Evolutionary conservation across 106 monocot species (phyloP).

Genomic region (Agapanthus africanus): DNA sequence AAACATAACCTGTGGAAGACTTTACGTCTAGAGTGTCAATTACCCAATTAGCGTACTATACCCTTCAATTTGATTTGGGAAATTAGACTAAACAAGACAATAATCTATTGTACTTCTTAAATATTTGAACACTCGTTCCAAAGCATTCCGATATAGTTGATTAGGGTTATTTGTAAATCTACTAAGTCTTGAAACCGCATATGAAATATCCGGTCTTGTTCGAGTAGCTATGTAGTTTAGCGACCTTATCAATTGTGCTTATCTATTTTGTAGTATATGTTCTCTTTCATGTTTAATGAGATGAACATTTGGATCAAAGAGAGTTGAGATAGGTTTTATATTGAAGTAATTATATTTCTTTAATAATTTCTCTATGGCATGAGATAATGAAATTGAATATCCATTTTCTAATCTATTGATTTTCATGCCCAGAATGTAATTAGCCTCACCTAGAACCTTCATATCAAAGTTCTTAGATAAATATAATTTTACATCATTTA

Average conservation of each 20-base stretch:
- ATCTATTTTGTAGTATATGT: neutral
- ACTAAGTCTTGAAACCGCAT: neutral
- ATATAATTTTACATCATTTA: no score
- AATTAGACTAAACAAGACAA: no score
- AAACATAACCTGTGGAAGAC: no score
- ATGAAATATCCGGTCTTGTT: neutral
- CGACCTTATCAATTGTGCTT: neutral
- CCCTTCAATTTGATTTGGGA: no score
- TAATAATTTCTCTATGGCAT: slow-evolving; percentile 1
- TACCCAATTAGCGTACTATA: no score
- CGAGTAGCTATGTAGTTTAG: neutral
- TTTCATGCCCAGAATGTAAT: no score
- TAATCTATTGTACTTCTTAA: no score
- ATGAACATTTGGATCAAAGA: neutral
- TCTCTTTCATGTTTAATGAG: neutral
- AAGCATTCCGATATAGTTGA: neutral
- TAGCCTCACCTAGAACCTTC: no score
- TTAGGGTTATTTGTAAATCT: neutral
- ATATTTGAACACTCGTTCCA: no score
- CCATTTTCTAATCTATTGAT: no score
- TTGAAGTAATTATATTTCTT: neutral
- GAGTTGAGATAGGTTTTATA: neutral
- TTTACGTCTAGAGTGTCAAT: no score
- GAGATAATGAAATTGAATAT: neutral
- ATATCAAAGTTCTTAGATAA: no score